Percentiles rank a stretch among this genome's conserved stretches.
phyloP scores from a whole-genome alignment of 192 early-diverging fungal genomes.

The Coemansia sp. region DNA sequence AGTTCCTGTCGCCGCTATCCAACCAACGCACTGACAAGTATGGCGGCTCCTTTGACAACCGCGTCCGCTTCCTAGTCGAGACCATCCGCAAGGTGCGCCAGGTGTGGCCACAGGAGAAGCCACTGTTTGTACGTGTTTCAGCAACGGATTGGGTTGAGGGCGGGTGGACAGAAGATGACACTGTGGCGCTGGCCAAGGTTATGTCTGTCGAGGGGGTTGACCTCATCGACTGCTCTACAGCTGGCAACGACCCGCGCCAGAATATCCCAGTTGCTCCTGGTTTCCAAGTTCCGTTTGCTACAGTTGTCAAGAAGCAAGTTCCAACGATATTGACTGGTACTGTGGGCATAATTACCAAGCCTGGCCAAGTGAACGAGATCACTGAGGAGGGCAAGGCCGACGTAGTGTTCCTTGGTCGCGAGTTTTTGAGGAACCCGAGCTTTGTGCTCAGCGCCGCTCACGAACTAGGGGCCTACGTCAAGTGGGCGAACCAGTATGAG shows the following conservation, averaged over 20 bases:
- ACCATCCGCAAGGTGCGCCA: conserved; percentile 58
- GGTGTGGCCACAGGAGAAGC: conserved; percentile 76
- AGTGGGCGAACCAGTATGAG: conserved; percentile 65
- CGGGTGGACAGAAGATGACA: conserved; percentile 75
- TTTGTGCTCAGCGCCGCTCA: conserved; percentile 65
- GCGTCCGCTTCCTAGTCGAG: conserved; percentile 74
- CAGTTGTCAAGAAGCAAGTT: conserved; percentile 58
- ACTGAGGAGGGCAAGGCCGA: conserved; percentile 66
- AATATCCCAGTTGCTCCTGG: conserved; percentile 47
- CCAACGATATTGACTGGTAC: conserved; percentile 61
- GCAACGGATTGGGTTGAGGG: conserved; percentile 67
- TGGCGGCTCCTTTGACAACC: conserved; percentile 89
- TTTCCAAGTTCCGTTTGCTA: conserved; percentile 74
- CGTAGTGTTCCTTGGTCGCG: conserved; percentile 67
- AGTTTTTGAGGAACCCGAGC: conserved; percentile 66
- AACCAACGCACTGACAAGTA: conserved; percentile 90
- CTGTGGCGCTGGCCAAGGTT: conserved; percentile 58
- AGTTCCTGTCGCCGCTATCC: conserved; percentile 75
- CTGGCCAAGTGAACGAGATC: conserved; percentile 68
- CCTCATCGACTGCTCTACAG: conserved; percentile 76
- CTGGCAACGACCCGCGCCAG: conserved; percentile 63
- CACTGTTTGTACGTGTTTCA: conserved; percentile 81
- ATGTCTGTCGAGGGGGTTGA: conserved; percentile 73
- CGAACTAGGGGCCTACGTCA: conserved; percentile 64
- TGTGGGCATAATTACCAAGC: conserved; percentile 70